These are phyloP conservation scores for Thermothelomyces thermophilus DNA, from an alignment of 2,329 filamentous ascomycete species.

Conservation along the genomic window DNA sequence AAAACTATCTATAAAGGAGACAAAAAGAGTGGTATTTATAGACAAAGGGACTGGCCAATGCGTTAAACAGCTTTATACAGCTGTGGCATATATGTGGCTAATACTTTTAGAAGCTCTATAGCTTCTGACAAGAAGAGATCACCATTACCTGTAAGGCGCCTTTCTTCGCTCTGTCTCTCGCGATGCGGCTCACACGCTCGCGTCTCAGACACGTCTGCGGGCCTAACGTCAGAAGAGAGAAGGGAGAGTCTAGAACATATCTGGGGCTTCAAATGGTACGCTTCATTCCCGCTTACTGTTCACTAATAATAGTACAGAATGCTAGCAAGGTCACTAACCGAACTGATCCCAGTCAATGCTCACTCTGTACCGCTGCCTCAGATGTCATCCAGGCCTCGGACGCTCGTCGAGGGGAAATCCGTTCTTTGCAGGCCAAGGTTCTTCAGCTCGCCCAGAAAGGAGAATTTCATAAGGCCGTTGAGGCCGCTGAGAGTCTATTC, in stretches of 20 bases:
- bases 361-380: slow-evolving; percentile 14
- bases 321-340: neutral
- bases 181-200: neutral
- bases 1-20: too few relatives aligned
- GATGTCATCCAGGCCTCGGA: slow-evolving; percentile 12
- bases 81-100: too few relatives aligned
- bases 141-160: slow-evolving; percentile 20
- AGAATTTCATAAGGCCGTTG: slow-evolving; percentile 15
- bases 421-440: slow-evolving; percentile 8
- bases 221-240: slow-evolving; percentile 14
- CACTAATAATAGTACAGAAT: neutral
- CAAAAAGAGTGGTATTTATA: too few relatives aligned
- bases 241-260: slow-evolving; percentile 11
- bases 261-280: slow-evolving; percentile 23
- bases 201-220: slow-evolving; percentile 14
- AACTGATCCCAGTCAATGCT: slow-evolving; percentile 12
- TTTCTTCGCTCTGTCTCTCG: too few relatives aligned
- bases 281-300: too few relatives aligned
- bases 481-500: slow-evolving; percentile 14
- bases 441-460: slow-evolving; percentile 15
- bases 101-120: too few relatives aligned
- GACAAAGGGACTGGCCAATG: too few relatives aligned
- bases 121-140: too few relatives aligned
- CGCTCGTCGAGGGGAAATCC: slow-evolving; percentile 8
- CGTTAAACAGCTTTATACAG: too few relatives aligned